Base-by-base conservation (phyloP, 306 rosid genomes). In the Dalbergia oliveri region DNA sequence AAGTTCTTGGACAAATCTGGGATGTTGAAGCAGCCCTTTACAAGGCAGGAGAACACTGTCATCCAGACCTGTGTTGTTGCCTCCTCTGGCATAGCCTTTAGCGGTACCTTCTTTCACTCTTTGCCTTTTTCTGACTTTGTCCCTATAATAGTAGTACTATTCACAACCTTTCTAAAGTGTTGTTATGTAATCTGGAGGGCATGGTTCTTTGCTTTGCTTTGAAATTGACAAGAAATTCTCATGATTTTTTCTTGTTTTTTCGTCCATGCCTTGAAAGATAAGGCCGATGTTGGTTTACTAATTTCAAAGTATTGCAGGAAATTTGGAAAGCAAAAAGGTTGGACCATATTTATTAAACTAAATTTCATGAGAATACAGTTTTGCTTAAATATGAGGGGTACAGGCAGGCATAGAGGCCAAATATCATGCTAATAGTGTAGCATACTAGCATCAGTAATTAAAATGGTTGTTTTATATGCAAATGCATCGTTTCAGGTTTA, bases 31-130 rank as follows among this genome's bases (percentile, higher is more conserved):
- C 91, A 85, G 43, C 88, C 88, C 15, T 88, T 88, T 73, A 88
- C 91, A 13, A 83, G 91, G 71, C 91, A 86, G 45, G 91, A 88
- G 82, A 88, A 88, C 72, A 88, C 89, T 61, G 91, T 88, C 61
- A 86, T 88, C 56, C 91, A 88, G 60, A 88, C 91, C 11, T 88
- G 91, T 59, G 91, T 88, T 70, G 91, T 88, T 15, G 91, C 91
- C 11, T 88, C 91, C 50, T 88, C 89, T 35, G 91, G 91, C 82
- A 85, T 88, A 51, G 86, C 91, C 72, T 88, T 88, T 57, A 88
- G 91, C 31, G 91, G 91, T 88, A 82, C 50, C 21, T 57, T 71
- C 18, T 58, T 34, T 62, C 18, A 21, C 8, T 18, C 49, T 50
- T 1, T 4, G 47, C 57, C 57, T 50, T 37, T 50, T 72, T 49